A percentile compares a stretch with the other conserved stretches of the same genome.
These are phyloP conservation scores for Macrophomina phaseolina DNA, from an alignment of 2,329 filamentous ascomycete species.

Conservation along the genomic window DNA sequence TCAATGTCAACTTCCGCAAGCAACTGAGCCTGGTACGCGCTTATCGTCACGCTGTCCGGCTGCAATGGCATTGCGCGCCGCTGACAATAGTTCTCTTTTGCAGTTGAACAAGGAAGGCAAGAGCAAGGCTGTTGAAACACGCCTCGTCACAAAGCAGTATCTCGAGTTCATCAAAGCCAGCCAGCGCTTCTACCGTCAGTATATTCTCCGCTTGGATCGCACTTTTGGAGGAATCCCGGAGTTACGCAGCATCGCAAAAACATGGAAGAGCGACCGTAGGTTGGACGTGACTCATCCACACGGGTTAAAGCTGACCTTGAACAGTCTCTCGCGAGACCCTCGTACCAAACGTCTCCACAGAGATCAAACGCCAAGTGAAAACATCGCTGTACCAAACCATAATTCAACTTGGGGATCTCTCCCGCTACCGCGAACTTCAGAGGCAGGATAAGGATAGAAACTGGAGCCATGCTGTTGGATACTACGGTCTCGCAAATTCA, in stretches of 20 bases:
- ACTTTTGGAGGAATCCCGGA: conserved; percentile 63
- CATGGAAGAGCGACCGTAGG: conserved; percentile 39
- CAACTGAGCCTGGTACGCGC: conserved; percentile 59
- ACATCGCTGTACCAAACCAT: conserved; percentile 81
- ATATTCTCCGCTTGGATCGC: conserved; percentile 76
- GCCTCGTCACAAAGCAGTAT: conserved; percentile 83
- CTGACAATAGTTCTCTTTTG: not conserved
- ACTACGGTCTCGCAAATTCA: conserved; percentile 81
- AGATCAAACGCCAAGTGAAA: conserved; percentile 63
- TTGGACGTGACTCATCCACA: not conserved
- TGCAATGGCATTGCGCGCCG: too few species aligned
- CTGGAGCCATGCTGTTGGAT: conserved; percentile 80
- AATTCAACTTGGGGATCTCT: conserved; percentile 87
- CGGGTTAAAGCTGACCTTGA: conserved; percentile 43
- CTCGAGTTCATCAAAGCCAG: conserved; percentile 84
- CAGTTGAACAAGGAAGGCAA: conserved; percentile 37
- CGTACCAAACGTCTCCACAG: conserved; percentile 46
- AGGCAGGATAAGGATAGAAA: conserved; percentile 67
- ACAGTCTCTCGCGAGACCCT: conserved; percentile 37
- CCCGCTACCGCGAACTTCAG: conserved; percentile 80
- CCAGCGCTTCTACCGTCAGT: conserved; percentile 86
- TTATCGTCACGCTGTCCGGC: conserved; percentile 29
- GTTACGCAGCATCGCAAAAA: conserved; percentile 61
- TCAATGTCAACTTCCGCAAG: conserved; percentile 80
- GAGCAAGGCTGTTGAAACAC: conserved; percentile 65